Percentiles rank a stretch among this genome's conserved stretches.
Evolutionary conservation across 2,329 filamentous ascomycete species (phyloP).

Genomic region (Didymosphaeria variabile): DNA sequence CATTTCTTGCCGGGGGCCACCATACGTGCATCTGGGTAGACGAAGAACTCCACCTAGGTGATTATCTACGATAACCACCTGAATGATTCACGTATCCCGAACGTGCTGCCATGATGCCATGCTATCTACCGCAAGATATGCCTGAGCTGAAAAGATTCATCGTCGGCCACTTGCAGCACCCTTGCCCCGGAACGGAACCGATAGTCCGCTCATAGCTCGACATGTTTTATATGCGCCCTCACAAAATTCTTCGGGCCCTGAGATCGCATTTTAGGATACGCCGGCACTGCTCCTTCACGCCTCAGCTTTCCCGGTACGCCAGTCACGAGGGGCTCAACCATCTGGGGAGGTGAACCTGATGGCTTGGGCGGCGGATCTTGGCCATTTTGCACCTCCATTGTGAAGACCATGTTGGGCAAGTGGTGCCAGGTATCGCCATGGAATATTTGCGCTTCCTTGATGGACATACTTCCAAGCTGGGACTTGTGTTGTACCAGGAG

Average conservation of each 20-base stretch:
- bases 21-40: too few species aligned
- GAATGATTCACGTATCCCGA: too few species aligned
- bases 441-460: background rate
- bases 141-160: too few species aligned
- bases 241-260: conserved; percentile 3
- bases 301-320: background rate
- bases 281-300: background rate
- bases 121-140: too few species aligned
- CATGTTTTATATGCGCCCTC: background rate
- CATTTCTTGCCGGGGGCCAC: too few species aligned
- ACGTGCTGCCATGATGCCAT: too few species aligned
- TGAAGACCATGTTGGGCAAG: conserved; percentile 3
- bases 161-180: background rate
- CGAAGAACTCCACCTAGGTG: too few species aligned
- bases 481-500: conserved; percentile 31
- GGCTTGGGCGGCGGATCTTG: background rate
- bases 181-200: background rate
- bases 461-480: background rate
- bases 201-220: background rate
- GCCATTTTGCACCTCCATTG: background rate
- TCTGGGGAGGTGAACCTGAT: background rate
- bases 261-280: background rate
- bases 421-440: background rate
- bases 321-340: background rate
- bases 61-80: too few species aligned